Percentiles rank a stretch among this genome's conserved stretches.
Conservation (phyloP, 2,329 filamentous ascomycete species). For the Aureobasidium sp. region DNA sequence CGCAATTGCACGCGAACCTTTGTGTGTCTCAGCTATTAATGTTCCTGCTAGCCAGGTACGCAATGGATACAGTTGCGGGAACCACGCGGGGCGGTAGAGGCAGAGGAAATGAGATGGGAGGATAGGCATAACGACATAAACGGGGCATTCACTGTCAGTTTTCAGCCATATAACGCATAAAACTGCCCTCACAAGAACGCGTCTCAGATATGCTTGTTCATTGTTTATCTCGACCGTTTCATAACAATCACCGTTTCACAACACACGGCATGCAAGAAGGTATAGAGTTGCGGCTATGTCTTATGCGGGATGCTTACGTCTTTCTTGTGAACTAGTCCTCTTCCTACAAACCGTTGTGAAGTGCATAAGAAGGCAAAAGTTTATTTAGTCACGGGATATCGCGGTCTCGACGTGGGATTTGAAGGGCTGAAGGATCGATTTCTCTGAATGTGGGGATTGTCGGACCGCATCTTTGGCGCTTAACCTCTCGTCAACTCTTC, state of each 20-base stretch:
- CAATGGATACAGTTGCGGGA: background rate
- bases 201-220: slow-evolving; percentile 9
- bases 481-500: background rate
- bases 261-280: background rate
- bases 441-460: background rate
- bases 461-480: no score
- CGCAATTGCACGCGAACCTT: background rate
- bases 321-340: background rate
- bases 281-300: slow-evolving; percentile 5
- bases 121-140: background rate
- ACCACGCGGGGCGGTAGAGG: background rate
- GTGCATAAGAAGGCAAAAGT: background rate
- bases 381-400: background rate
- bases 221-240: slow-evolving; percentile 12
- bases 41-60: slow-evolving; percentile 1
- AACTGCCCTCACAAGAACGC: background rate
- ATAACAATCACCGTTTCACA: slow-evolving; percentile 11
- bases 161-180: slow-evolving; percentile 4
- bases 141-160: no score
- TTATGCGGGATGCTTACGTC: slow-evolving; percentile 2
- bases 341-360: background rate
- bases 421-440: background rate
- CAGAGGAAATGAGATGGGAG: background rate
- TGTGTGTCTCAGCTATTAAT: slow-evolving; percentile 1
- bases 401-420: background rate